Evolutionary conservation across 306 rosid species (phyloP), one percentile per base, ranked within the genome.

Genomic region (Begonia fuchsioides): DNA sequence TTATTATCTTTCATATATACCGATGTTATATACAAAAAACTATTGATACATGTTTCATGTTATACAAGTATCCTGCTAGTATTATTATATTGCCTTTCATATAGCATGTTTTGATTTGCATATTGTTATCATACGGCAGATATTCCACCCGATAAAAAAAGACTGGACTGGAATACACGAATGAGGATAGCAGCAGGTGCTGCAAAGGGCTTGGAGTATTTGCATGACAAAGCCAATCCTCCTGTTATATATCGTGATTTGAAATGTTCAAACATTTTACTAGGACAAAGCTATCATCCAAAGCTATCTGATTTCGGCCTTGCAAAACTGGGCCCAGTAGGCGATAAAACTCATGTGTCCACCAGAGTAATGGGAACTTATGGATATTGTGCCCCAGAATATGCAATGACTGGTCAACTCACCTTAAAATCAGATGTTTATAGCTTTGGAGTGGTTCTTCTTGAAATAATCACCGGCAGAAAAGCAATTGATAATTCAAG

Each of bases 331-430:
- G 80, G 80, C 55, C 80, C 80, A 12, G 80, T 74, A n/a, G 80
- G 80, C n/a, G 80, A 74, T 56, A 74, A 66, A 39, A 74, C 80
- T 50, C 80, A 74, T 50, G 80, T 74, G 38, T 74, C 80, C 26
- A 74, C 80, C 11, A 66, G 80, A 57, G 80, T 74, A 51, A 74
- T 74, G 80, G 80, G 80, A 59, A 74, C 80, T 44, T 74, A 74
- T 59, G 80, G 80, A 66, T 74, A 74, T 26, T 74, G 80, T 52
- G 80, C 80, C 1, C 80, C 80, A 52, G 80, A 74, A 51, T 74
- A 74, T 66, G 80, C 80, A 59, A 74, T 74, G 80, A 74, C 80
- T 5, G 80, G 80, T 61, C 80, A 74, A 43, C 80, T 74, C 61
- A 74, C 80, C 39, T 63, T 74, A 49, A 74, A 74, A 59, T 74